Conservation (phyloP, 345 rosid genomes). For the Eucalyptus sideroxylon region DNA sequence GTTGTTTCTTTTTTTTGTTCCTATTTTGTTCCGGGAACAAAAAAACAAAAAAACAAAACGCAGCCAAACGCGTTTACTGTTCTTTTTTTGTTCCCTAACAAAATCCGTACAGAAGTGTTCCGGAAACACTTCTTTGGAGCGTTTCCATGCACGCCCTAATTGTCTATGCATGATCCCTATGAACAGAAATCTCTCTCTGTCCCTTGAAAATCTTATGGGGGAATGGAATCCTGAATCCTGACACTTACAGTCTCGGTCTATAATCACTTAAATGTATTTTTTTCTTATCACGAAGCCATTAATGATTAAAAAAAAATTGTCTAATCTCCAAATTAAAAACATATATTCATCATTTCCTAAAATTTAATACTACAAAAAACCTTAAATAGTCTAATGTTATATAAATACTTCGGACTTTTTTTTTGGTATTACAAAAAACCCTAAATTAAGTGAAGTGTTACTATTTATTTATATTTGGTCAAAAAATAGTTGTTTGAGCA, state of each 20-base stretch:
- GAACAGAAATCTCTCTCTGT: background rate
- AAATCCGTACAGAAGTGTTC: too few relatives aligned
- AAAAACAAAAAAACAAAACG: too few relatives aligned
- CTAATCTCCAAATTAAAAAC: background rate
- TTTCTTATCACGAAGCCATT: background rate
- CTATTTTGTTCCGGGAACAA: too few relatives aligned
- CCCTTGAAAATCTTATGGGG: background rate
- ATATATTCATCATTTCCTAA: background rate
- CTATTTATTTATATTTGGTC: background rate
- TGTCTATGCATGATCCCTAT: background rate
- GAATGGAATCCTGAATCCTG: background rate
- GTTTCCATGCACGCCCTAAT: too few relatives aligned
- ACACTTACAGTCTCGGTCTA: background rate
- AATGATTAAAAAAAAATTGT: background rate
- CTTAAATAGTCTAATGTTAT: background rate
- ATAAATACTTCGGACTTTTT: too few relatives aligned
- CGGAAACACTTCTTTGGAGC: too few relatives aligned
- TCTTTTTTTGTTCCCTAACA: too few relatives aligned
- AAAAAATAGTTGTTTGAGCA: background rate
- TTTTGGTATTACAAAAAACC: background rate
- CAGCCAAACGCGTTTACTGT: too few relatives aligned
- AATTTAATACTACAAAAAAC: background rate
- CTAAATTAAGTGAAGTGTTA: too few relatives aligned
- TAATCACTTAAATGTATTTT: background rate
- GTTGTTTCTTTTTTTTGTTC: too few relatives aligned